phyloP scores from a whole-genome alignment of 169 alveolate species.

The Plasmodium vivax region DNA sequence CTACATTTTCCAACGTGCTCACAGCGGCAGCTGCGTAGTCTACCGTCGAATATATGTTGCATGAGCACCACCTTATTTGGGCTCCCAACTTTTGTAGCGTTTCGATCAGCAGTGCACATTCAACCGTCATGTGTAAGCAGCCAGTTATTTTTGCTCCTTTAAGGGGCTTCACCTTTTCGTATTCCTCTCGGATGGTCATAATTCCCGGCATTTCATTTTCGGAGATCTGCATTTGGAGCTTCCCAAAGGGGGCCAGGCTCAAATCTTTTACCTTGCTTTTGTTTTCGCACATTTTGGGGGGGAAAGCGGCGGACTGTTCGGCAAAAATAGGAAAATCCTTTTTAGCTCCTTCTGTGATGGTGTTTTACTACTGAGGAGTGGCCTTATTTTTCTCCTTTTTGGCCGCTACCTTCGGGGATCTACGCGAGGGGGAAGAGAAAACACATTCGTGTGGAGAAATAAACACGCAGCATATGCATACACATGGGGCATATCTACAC shows the following conservation, averaged over 20 bases:
- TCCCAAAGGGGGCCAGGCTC: slow-evolving; percentile 93
- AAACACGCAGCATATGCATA: not conserved
- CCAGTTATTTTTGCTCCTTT: slow-evolving; percentile 97
- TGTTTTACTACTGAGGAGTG: not conserved
- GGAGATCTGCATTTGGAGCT: slow-evolving; percentile 93
- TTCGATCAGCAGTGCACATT: slow-evolving; percentile 88
- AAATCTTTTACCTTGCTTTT: slow-evolving; percentile 89
- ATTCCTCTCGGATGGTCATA: slow-evolving; percentile 92
- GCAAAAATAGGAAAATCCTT: not conserved
- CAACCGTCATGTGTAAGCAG: slow-evolving; percentile 97
- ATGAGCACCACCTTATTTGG: slow-evolving; percentile 97
- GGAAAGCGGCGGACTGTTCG: not conserved
- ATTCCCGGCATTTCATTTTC: slow-evolving; percentile 98
- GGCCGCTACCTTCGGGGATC: not conserved
- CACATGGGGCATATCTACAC: not conserved
- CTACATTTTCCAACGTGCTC: slow-evolving; percentile 89
- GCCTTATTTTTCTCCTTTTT: not conserved
- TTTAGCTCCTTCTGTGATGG: not conserved
- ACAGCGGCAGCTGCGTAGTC: slow-evolving; percentile 98
- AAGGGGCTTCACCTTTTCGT: slow-evolving; percentile 91
- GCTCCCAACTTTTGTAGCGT: slow-evolving; percentile 96
- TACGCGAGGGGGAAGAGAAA: not conserved
- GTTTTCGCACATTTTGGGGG: slow-evolving; percentile 22
- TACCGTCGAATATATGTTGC: slow-evolving; percentile 98
- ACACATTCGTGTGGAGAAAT: not conserved